Evolutionary conservation across 2,329 filamentous ascomycete genomes (phyloP).

Genomic region (Metarhizium sp.): DNA sequence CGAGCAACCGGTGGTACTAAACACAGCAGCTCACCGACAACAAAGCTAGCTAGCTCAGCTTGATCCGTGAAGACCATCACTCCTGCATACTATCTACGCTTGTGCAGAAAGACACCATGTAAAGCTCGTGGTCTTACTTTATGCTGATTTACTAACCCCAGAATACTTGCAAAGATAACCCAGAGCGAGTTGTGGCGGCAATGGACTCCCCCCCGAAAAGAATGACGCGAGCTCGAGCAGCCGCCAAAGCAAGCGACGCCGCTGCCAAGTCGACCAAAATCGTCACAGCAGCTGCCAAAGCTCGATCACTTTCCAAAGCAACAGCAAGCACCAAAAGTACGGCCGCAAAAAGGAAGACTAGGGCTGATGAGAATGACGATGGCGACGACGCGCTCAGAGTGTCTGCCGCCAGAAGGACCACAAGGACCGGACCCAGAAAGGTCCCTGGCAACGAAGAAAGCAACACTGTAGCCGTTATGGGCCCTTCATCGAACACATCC

Average conservation of each 20-base stretch:
- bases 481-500: not conserved
- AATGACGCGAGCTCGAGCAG: slow-evolving; percentile 42
- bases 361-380: slow-evolving; percentile 43
- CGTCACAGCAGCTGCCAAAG: slow-evolving; percentile 38
- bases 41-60: slow-evolving; percentile 4
- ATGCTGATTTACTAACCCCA: slow-evolving; percentile 6
- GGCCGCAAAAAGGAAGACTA: slow-evolving; percentile 39
- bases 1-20: slow-evolving; percentile 7
- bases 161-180: not conserved
- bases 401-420: slow-evolving; percentile 25
- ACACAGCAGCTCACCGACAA: slow-evolving; percentile 3
- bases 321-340: slow-evolving; percentile 24
- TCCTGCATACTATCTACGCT: slow-evolving; percentile 5
- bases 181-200: not conserved
- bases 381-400: slow-evolving; percentile 26
- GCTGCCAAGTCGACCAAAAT: slow-evolving; percentile 32
- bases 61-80: not conserved
- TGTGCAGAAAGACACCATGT: slow-evolving; percentile 17
- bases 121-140: slow-evolving; percentile 10
- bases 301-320: slow-evolving; percentile 28
- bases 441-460: slow-evolving; percentile 15
- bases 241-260: slow-evolving; percentile 30
- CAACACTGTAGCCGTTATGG: slow-evolving; percentile 5
- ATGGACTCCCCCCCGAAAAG: slow-evolving; percentile 53
- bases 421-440: slow-evolving; percentile 36